Base-by-base conservation (phyloP, 2,329 filamentous ascomycete species). In the Curvularia sp. region DNA sequence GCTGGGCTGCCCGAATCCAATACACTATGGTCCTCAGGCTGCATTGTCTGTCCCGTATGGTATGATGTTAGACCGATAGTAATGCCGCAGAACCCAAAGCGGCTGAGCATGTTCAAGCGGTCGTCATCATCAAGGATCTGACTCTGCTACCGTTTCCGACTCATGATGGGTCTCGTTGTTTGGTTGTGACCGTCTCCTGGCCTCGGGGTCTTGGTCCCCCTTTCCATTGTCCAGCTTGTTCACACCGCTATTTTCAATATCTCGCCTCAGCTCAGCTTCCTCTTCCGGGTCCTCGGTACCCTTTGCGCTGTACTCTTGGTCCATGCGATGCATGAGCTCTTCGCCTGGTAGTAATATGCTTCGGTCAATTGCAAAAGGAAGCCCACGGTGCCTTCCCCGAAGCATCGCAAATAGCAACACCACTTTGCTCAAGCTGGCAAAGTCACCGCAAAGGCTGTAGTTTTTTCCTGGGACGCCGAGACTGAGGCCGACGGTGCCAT, bases 401-500 rank as follows among this genome's bases (percentile, higher is more conserved):
- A 88, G 68, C 77, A 86, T 86, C 12, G 88, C 84, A 3, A 82
- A 77, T 47, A 83, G 81, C 56, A 88, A 72, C 19, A 87, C 80
- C 38, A 89, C 68, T 74, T 88, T 89, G 70, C 83, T 86, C 12
- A 81, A 78, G 1, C 78, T 77, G 53, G 83, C 81, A 79, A 84
- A 84, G 0, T 80, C 81, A 2, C 85, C 85, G 45, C 78, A 78
- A 55, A 89, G 84, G 50, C 83, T 86, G 67, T 82, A 86, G 47
- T 82, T 80, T 55, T 81, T 75, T 9, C 79, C 77, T 0, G 86
- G 84, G 21, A 85, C 75, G 0, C 86, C 86, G 1, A 84, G 80
- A 25, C 82, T 85, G 15, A 89, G 78, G 3, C 86, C 86, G n/a
- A 89, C 86, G 50, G 83, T 86, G 6, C 85, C 86, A 67, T 88